Evolutionary conservation across 345 rosid species (phyloP).

Genomic region (Mallotus nudiflorus): DNA sequence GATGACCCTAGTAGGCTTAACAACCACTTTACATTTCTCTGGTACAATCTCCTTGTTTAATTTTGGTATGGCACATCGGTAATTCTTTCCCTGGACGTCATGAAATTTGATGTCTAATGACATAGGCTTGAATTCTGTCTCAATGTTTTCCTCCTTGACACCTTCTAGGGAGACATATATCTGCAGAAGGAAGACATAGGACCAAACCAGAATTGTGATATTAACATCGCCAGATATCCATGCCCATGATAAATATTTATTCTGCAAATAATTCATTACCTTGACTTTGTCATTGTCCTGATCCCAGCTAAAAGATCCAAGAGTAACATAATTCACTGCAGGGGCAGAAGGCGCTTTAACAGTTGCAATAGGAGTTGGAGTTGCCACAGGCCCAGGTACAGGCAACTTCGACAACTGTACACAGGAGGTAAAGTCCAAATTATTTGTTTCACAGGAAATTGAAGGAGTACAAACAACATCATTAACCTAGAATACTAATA

Average conservation of each 20-base stretch:
- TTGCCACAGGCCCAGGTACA: slow-evolving; percentile 25
- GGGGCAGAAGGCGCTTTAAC: slow-evolving; percentile 39
- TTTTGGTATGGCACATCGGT: slow-evolving; percentile 65
- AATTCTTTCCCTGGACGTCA: slow-evolving; percentile 80
- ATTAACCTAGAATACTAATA: not conserved
- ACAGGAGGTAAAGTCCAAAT: not conserved
- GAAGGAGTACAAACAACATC: not conserved
- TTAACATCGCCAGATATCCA: not conserved
- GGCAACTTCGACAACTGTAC: slow-evolving; percentile 40
- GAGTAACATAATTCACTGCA: slow-evolving; percentile 46
- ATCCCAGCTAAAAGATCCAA: slow-evolving; percentile 92
- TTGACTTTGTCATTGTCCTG: slow-evolving; percentile 94
- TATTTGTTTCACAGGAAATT: not conserved
- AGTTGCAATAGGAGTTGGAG: slow-evolving; percentile 45
- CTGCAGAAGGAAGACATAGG: slow-evolving; percentile 28
- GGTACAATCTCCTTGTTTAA: slow-evolving; percentile 77
- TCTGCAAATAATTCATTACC: slow-evolving; percentile 36
- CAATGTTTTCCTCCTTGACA: slow-evolving; percentile 64
- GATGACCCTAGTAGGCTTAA: slow-evolving; percentile 72
- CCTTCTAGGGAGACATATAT: slow-evolving; percentile 80
- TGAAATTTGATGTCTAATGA: slow-evolving; percentile 75
- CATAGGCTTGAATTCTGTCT: slow-evolving; percentile 65
- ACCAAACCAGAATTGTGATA: not conserved
- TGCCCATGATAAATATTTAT: not conserved
- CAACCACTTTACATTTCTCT: slow-evolving; percentile 68